Evolutionary conservation across 2,329 filamentous ascomycete genomes (phyloP).

Genomic region (Akanthomyces lecanii): DNA sequence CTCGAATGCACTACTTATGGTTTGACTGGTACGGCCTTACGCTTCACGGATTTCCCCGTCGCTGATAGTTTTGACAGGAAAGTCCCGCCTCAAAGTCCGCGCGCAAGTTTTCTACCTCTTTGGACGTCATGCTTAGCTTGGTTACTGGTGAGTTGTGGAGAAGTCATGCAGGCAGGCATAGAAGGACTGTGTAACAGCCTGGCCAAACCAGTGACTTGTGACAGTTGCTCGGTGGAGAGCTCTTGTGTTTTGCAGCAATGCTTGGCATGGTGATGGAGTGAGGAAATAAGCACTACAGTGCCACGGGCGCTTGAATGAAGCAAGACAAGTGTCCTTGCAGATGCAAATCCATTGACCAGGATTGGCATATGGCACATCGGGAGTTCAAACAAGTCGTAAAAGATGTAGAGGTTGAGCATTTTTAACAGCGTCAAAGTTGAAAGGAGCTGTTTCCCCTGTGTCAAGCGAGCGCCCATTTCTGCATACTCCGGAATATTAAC

Average conservation of each 20-base stretch:
- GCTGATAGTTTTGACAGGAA: not conserved
- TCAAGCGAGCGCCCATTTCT: not conserved
- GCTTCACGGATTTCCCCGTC: not conserved
- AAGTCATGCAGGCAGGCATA: not conserved
- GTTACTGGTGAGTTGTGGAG: not conserved
- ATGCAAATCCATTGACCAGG: too few relatives aligned
- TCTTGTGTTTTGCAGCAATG: not conserved
- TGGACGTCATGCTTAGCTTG: not conserved
- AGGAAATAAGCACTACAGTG: too few relatives aligned
- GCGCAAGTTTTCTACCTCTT: not conserved
- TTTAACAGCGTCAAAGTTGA: too few relatives aligned
- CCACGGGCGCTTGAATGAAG: too few relatives aligned
- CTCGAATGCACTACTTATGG: not conserved
- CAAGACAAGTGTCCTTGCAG: too few relatives aligned
- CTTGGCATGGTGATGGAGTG: too few relatives aligned
- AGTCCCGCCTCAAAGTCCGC: not conserved
- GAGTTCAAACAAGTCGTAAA: not conserved
- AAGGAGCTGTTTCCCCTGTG: not conserved
- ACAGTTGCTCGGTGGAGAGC: not conserved
- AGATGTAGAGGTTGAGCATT: not conserved
- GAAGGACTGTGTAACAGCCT: not conserved
- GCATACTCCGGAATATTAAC: not conserved
- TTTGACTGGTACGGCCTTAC: not conserved
- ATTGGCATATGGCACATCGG: not conserved
- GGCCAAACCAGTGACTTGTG: not conserved